Evolutionary conservation across 2,329 filamentous ascomycete species (phyloP).

Genomic region (Rhytidhysteron rufulum): DNA sequence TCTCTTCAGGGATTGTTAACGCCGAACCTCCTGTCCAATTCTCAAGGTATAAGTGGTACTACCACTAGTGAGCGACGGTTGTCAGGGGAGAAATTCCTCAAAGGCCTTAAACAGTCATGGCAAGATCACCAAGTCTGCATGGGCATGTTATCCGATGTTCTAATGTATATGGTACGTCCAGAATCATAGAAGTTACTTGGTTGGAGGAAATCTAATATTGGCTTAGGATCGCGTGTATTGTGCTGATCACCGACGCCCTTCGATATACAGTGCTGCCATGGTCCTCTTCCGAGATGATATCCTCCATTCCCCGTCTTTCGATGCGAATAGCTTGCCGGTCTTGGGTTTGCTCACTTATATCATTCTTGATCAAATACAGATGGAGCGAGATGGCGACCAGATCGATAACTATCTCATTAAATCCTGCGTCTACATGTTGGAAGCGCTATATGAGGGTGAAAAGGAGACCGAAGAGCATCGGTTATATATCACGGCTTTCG

Average conservation of each 20-base stretch:
- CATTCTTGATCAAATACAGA: conserved; percentile 83
- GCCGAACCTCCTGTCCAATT: conserved; percentile 60
- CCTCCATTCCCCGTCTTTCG: conserved; percentile 55
- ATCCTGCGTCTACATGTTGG: conserved; percentile 84
- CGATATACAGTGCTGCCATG: conserved; percentile 82
- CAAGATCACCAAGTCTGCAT: conserved; percentile 86
- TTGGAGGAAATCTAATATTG: too few relatives aligned
- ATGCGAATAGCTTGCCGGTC: conserved; percentile 50
- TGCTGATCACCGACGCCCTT: conserved; percentile 66
- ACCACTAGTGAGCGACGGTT: conserved; percentile 75
- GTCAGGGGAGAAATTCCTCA: conserved; percentile 79
- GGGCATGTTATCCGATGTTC: conserved; percentile 93
- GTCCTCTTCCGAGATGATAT: conserved; percentile 85
- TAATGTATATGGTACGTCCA: conserved; percentile 80
- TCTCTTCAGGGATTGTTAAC: conserved; percentile 69
- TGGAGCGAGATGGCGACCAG: conserved; percentile 86
- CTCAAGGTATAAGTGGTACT: conserved; percentile 43
- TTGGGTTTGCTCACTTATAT: conserved; percentile 75
- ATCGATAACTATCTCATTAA: conserved; percentile 81
- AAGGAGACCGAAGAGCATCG: conserved; percentile 74
- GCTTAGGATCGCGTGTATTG: conserved; percentile 73
- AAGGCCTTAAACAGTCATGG: conserved; percentile 73
- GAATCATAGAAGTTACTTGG: not conserved
- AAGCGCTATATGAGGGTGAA: conserved; percentile 77
- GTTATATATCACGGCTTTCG: conserved; percentile 79